Evolutionary conservation across 2,329 filamentous ascomycete species (phyloP), one percentile per base, ranked within the genome.

Genomic region (Pyricularia pennisetigena): DNA sequence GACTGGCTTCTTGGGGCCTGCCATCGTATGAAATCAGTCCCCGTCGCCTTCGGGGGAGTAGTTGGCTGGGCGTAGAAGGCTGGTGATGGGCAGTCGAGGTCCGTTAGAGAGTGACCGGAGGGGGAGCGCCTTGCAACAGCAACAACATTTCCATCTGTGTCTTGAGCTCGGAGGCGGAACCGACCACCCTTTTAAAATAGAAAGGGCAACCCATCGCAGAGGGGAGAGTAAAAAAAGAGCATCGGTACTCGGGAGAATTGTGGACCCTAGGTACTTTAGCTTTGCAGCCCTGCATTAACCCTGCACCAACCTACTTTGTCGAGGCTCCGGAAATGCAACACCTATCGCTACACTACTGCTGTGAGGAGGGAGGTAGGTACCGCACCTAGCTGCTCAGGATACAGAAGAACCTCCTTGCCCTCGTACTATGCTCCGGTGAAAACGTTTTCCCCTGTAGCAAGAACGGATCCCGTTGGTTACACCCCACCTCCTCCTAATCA

Each of bases 1-100:
- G 76, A 85, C 80, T 69, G 83, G 83, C 73, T 84, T 85, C 77
- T 85, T 85, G 69, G 66, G 59, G 16, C 66, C 66, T 24, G 66
- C 66, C 66, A 67, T 67, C 28, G 66, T 41, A 49, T 59, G 59
- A n/a, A 49, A 49, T 49, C 41, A 20, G 16, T 49, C 14, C 35
- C 26, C 12, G 20, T 49, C 8, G 9, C 16, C 5, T 24, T 62
- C 23, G 59, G 26, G 54, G 12, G 59, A 29, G 26, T 62, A 16
- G 14, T 5, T 28, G 59, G n/a, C 10, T 3, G 59, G 26, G 26
- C 24, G 59, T 62, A 7, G 26, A 62, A 12, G 26, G 24, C 24
- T 23, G 59, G 24, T 28, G 24, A 28, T 14, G 12, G 59, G 12
- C 59, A 62, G 57, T 61, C 59, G 16, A 49, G 20, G 16, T 49